Evolutionary conservation across 495 filamentous ascomycete genomes (phyloP), one percentile per base, ranked within the genome.

Genomic region (Tuber calosporum): DNA sequence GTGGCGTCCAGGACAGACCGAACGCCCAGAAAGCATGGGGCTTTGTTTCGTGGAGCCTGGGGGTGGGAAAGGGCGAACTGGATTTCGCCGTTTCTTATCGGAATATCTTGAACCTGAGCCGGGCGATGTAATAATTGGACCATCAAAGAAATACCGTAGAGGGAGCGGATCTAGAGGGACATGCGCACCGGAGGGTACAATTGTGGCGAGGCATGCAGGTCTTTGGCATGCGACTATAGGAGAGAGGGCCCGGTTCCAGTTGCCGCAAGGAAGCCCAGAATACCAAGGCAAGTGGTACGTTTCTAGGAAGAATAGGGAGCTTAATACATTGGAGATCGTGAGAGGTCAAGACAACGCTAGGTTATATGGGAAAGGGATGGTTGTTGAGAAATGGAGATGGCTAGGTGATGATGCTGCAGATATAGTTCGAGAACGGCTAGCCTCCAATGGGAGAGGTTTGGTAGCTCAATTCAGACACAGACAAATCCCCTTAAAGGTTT

Each of bases 161-260:
- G 62, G 22, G 20, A 17, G 17, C 17, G 45, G 48, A 40, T 20
- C 30, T 43, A 38, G 38, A 13, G 30, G 68, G 11, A 0, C 69
- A 74, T 41, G 38, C 17, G 72, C 48, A 34, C 66, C 42, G 6
- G 72, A 79, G 68, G 79, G 79, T 30, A 72, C 38, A 5, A 68
- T 79, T 26, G 58, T 81, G 43, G 76, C 73, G 15, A n/a, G 69
- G 70, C 79, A 81, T 68, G 66, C 73, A 30, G 79, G 79, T 13
- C 79, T 81, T 42, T 81, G 79, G 79, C 73, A 79, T 66, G 79
- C 79, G 45, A 81, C 79, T 4, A 75, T 81, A 34, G 79, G 79
- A 20, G 79, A 81, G 70, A 77, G 68, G 67, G 75, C 76, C 40
- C 79, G 75, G 40, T 68, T 79, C 7, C 53, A 81, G 40, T 70